Percentiles rank a stretch among this genome's conserved stretches.
These are phyloP conservation scores for Fraxinus ornus DNA, from an alignment of 305 asterid genomes.

Conservation along the genomic window DNA sequence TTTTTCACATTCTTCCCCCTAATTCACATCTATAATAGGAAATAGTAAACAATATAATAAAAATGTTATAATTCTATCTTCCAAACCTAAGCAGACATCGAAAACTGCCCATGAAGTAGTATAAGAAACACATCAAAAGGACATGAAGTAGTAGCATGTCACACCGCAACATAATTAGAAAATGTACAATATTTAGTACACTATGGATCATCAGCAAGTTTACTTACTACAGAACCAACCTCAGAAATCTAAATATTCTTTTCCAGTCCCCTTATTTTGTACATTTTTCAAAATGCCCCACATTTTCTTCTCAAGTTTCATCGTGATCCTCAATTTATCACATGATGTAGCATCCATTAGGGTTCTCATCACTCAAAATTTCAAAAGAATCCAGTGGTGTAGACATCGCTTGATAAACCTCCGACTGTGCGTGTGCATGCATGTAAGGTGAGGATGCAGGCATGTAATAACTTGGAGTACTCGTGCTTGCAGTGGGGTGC, in stretches of 20 bases:
- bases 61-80: neutral
- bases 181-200: neutral
- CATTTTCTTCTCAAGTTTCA: neutral
- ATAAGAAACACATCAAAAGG: neutral
- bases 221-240: neutral
- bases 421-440: constrained; percentile 34
- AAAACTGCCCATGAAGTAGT: neutral
- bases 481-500: constrained; percentile 26
- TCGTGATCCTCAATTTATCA: constrained; percentile 27
- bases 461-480: constrained; percentile 46
- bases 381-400: constrained; percentile 61
- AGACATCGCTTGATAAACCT: constrained; percentile 29
- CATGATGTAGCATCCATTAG: constrained; percentile 66
- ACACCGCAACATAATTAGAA: neutral
- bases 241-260: neutral
- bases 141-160: neutral
- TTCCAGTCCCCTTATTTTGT: neutral
- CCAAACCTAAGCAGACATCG: neutral
- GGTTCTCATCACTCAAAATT: constrained; percentile 76
- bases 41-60: neutral
- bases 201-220: neutral
- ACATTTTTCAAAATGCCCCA: neutral
- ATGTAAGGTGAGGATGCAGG: constrained; percentile 45
- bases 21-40: neutral
- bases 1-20: neutral